These are phyloP conservation scores for Neopestalotiopsis sp. DNA, from an alignment of 2,329 filamentous ascomycete genomes.

Conservation along the genomic window DNA sequence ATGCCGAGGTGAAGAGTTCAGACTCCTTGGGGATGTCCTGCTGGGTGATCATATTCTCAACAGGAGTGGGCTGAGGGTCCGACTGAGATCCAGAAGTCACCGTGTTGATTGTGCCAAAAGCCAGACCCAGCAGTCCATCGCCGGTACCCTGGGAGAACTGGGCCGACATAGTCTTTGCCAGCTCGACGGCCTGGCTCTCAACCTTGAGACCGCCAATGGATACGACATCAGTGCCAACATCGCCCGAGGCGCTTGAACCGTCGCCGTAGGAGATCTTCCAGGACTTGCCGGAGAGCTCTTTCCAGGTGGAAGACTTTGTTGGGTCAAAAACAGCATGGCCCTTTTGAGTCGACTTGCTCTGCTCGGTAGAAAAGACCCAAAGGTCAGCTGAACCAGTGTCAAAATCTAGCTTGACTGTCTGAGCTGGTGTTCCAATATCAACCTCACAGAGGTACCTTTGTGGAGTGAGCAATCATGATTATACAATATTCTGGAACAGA, in stretches of 20 bases:
- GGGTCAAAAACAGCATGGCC: conserved; percentile 64
- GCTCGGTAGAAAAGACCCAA: conserved; percentile 66
- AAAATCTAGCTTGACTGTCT: conserved; percentile 68
- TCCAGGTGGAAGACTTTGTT: conserved; percentile 64
- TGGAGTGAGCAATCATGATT: not conserved
- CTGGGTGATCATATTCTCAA: conserved; percentile 71
- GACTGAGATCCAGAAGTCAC: conserved; percentile 49
- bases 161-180: conserved; percentile 62
- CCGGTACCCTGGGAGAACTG: conserved; percentile 61
- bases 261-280: conserved; percentile 76
- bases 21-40: conserved; percentile 49
- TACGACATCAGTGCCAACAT: conserved; percentile 67
- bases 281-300: conserved; percentile 48
- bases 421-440: conserved; percentile 66
- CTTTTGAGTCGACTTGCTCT: conserved; percentile 42
- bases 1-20: conserved; percentile 68
- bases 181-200: conserved; percentile 67
- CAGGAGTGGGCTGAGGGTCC: conserved; percentile 61
- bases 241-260: conserved; percentile 67
- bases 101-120: conserved; percentile 68
- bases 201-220: conserved; percentile 65
- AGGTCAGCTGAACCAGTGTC: conserved; percentile 75
- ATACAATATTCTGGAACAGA: not conserved
- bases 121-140: conserved; percentile 72
- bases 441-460: conserved; percentile 66